Conservation (phyloP, 257 asterid genomes). For the Linaria vulgaris region DNA sequence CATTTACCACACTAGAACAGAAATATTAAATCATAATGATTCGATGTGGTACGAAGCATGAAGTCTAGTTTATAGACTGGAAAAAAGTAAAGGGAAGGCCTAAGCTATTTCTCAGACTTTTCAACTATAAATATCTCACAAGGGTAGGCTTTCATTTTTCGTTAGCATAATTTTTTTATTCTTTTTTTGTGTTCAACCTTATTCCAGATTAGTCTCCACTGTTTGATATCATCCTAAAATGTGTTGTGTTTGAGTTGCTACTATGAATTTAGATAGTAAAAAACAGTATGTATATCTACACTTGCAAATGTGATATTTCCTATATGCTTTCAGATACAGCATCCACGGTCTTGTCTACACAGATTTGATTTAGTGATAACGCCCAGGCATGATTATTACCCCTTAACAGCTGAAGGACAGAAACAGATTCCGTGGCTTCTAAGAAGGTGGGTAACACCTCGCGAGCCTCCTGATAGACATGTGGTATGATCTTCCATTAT, state of each 20-base stretch:
- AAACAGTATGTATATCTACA: not conserved
- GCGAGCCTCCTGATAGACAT: conserved; percentile 60
- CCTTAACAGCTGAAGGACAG: conserved; percentile 68
- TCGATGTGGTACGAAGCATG: no score
- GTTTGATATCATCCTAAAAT: conserved; percentile 1
- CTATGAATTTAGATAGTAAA: conserved; percentile 3
- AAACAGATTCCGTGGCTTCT: conserved; percentile 65
- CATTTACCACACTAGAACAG: no score
- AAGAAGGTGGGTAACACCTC: conserved; percentile 74
- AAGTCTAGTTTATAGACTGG: not conserved
- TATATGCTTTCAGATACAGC: conserved; percentile 67
- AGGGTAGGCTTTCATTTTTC: not conserved
- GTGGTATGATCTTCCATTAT: conserved; percentile 57
- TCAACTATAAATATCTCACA: conserved; percentile 3
- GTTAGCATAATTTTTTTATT: not conserved
- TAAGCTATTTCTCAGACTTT: conserved; percentile 2
- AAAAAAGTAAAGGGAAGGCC: conserved; percentile 1
- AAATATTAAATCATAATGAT: conserved; percentile 9
- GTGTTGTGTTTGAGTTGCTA: conserved; percentile 13
- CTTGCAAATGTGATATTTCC: conserved; percentile 19
- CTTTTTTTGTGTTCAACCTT: conserved; percentile 1
- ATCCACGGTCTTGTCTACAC: conserved; percentile 74
- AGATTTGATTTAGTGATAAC: conserved; percentile 85
- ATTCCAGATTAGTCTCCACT: not conserved
- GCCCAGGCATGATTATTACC: conserved; percentile 84